Percentiles rank a stretch among this genome's conserved stretches.
These are phyloP conservation scores for Annulohypoxylon stygium DNA, from an alignment of 495 filamentous ascomycete genomes.

Conservation along the genomic window DNA sequence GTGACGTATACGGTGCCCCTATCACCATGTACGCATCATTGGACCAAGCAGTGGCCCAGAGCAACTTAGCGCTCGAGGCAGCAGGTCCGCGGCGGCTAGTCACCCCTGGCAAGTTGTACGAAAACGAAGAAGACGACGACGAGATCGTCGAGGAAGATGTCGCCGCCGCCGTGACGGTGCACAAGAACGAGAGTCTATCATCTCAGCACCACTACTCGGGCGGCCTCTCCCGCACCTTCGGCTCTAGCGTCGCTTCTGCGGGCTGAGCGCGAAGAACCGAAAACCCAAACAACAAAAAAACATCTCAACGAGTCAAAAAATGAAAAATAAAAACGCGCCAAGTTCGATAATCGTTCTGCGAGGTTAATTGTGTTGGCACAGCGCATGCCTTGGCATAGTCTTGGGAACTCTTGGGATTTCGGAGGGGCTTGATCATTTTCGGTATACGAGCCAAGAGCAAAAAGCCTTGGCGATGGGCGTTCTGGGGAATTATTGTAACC, in stretches of 20 bases:
- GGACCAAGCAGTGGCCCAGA: slow-evolving; percentile 49
- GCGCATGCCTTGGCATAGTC: slow-evolving; percentile 35
- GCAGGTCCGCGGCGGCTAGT: slow-evolving; percentile 45
- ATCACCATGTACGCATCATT: slow-evolving; percentile 50
- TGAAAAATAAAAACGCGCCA: slow-evolving; percentile 17
- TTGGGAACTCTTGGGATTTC: slow-evolving; percentile 31
- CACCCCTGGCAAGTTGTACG: slow-evolving; percentile 52
- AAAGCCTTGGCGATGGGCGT: neutral
- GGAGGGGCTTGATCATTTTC: neutral
- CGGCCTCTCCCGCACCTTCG: neutral
- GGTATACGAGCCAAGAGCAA: slow-evolving; percentile 22
- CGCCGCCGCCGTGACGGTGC: slow-evolving; percentile 13
- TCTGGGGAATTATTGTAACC: neutral
- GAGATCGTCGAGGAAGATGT: slow-evolving; percentile 50
- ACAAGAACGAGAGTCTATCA: neutral
- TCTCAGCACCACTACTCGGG: slow-evolving; percentile 2
- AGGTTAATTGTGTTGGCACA: slow-evolving; percentile 31
- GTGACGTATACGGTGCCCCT: slow-evolving; percentile 47
- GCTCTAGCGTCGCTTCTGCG: slow-evolving; percentile 14
- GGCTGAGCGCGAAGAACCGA: slow-evolving; percentile 7
- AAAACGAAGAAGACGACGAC: slow-evolving; percentile 55
- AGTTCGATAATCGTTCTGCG: slow-evolving; percentile 19
- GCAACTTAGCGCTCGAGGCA: slow-evolving; percentile 31
- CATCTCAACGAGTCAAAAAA: neutral
- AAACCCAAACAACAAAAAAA: neutral